These are phyloP conservation scores for Plantago major DNA, from an alignment of 257 asterid species.

Conservation along the genomic window DNA sequence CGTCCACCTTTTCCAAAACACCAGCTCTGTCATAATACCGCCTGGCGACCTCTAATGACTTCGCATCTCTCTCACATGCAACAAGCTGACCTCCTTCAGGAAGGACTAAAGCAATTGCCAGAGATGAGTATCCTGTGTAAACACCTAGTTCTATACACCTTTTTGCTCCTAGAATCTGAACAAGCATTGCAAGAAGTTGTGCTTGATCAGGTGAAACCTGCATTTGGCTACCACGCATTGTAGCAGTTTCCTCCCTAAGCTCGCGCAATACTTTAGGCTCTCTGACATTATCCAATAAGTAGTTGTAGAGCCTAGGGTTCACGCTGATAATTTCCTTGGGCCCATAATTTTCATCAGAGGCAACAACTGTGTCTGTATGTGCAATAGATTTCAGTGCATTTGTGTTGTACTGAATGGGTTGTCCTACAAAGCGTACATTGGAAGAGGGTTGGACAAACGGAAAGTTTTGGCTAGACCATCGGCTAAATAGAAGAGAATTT, in stretches of 20 bases:
- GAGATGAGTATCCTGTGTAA: constrained; percentile 94
- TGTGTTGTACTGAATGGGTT: constrained; percentile 6
- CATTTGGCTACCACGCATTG: constrained; percentile 86
- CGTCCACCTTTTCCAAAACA: constrained; percentile 75
- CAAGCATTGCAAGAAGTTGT: constrained; percentile 90
- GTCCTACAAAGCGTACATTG: constrained; percentile 14
- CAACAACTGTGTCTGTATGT: constrained; percentile 33
- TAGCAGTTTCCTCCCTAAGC: constrained; percentile 91
- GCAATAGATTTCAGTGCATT: constrained; percentile 38
- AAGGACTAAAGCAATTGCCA: constrained; percentile 80
- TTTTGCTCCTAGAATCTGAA: constrained; percentile 77
- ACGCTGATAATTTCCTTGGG: constrained; percentile 75
- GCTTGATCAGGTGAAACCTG: constrained; percentile 99
- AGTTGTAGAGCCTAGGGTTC: constrained; percentile 63
- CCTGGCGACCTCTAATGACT: constrained; percentile 70
- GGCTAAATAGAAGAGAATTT: constrained; percentile 20
- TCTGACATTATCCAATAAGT: constrained; percentile 72
- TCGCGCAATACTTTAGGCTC: constrained; percentile 82
- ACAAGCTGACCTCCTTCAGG: constrained; percentile 76
- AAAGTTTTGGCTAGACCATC: constrained; percentile 7
- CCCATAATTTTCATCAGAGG: constrained; percentile 55
- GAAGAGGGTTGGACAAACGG: constrained; percentile 17
- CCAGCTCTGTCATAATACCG: constrained; percentile 79
- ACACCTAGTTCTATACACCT: constrained; percentile 94
- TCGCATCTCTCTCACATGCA: constrained; percentile 85